Conservation (phyloP, 345 rosid species). For the Adansonia digitata region DNA sequence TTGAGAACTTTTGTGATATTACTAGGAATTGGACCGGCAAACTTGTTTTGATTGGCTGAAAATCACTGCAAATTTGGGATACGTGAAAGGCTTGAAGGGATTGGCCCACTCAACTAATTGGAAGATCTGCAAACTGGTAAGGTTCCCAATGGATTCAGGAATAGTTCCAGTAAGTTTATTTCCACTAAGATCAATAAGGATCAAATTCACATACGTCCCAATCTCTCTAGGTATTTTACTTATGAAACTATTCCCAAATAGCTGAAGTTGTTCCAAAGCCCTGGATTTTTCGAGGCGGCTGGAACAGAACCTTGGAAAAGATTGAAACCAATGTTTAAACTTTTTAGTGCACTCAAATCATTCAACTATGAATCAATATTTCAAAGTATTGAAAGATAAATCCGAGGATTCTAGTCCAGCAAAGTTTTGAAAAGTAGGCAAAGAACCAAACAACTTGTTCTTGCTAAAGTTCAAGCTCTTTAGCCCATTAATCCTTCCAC, state of each 20-base stretch:
- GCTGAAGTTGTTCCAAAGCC: conserved; percentile 43
- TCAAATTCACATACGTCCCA: conserved; percentile 31
- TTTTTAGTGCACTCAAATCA: conserved; percentile 40
- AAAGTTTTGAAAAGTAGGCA: conserved; percentile 48
- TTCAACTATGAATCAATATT: conserved; percentile 35
- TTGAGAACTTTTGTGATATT: conserved; percentile 40
- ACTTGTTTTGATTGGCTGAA: conserved; percentile 16
- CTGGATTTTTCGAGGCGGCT: conserved; percentile 23
- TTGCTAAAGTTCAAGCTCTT: conserved; percentile 44
- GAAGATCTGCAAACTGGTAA: conserved; percentile 44
- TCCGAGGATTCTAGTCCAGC: conserved; percentile 49
- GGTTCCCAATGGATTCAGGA: conserved; percentile 46
- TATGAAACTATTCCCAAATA: conserved; percentile 31
- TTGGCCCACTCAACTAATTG: conserved; percentile 39
- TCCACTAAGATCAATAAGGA: conserved; percentile 43
- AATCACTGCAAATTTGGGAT: conserved; percentile 46
- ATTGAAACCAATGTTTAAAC: conserved; percentile 47
- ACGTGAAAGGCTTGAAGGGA: conserved; percentile 40
- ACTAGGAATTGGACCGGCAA: conserved; percentile 45
- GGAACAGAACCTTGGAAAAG: conserved; percentile 37
- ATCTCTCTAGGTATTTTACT: too few species aligned
- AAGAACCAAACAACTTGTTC: conserved; percentile 33
- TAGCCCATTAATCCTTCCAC: conserved; percentile 31
- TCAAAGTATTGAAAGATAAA: conserved; percentile 41
- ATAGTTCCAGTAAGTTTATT: conserved; percentile 44